Evolutionary conservation across 495 filamentous ascomycete species (phyloP).

Genomic region (Parachaetomium inaequale): DNA sequence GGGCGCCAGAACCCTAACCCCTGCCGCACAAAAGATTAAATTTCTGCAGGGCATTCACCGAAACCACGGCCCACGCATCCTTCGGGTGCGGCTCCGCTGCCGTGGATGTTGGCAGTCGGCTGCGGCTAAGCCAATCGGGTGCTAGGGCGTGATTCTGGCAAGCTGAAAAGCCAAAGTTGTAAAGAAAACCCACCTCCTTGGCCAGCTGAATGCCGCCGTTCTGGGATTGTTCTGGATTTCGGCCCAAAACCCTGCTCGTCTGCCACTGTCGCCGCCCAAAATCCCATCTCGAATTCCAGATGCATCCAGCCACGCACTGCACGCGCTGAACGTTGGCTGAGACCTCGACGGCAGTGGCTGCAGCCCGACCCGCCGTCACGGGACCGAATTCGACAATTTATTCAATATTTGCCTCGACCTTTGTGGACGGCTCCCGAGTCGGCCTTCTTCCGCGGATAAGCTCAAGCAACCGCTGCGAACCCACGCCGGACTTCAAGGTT

Average conservation of each 20-base stretch:
- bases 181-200: slow-evolving; percentile 2
- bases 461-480: neutral
- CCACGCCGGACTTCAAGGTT: neutral
- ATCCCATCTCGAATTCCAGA: neutral
- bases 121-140: slow-evolving; percentile 5
- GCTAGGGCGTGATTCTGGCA: neutral
- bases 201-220: slow-evolving; percentile 13
- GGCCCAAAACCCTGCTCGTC: neutral
- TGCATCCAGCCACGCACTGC: neutral
- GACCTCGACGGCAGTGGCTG: slow-evolving; percentile 8
- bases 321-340: neutral
- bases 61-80: neutral
- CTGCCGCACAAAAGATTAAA: neutral
- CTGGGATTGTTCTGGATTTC: neutral
- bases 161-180: slow-evolving; percentile 10
- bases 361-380: neutral
- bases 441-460: no score
- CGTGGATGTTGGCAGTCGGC: neutral
- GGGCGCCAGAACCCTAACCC: neutral
- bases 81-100: neutral
- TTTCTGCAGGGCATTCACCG: neutral
- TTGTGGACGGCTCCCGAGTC: neutral
- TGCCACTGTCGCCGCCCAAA: neutral
- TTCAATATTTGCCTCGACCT: no score
- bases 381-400: no score